Evolutionary conservation across 1,139 yeast genomes (phyloP).

Genomic region (Nakaseomyces kungkrabaensis): DNA sequence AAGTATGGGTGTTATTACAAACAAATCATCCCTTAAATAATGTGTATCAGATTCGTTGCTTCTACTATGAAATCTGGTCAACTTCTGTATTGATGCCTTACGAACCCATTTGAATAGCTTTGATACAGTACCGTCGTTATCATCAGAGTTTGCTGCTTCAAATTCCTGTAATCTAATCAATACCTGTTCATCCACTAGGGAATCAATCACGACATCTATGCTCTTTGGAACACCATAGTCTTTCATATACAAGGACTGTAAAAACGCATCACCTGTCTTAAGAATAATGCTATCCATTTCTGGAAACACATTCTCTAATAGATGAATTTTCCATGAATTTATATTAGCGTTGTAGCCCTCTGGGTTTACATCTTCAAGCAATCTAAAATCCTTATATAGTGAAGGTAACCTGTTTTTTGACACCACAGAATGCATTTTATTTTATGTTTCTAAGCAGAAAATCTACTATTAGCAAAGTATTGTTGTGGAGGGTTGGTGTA

Average conservation of each 20-base stretch:
- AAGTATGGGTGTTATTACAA: conserved; percentile 12
- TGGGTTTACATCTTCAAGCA: conserved; percentile 43
- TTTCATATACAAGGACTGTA: conserved; percentile 23
- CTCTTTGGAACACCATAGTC: conserved; percentile 31
- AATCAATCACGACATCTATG: conserved; percentile 31
- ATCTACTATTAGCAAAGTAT: too few relatives aligned
- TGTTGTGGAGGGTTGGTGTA: too few relatives aligned
- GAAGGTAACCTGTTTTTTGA: conserved; percentile 45
- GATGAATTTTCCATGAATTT: conserved; percentile 42
- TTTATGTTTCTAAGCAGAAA: neutral
- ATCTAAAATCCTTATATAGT: conserved; percentile 50
- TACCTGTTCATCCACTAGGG: conserved; percentile 23
- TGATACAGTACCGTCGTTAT: neutral
- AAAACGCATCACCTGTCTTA: conserved; percentile 22
- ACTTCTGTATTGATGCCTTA: neutral
- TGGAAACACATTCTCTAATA: conserved; percentile 19
- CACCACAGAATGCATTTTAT: conserved; percentile 6
- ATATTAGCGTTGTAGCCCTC: conserved; percentile 66
- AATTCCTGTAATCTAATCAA: conserved; percentile 26
- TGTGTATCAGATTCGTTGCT: neutral
- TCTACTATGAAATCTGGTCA: neutral
- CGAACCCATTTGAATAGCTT: neutral
- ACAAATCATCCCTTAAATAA: conserved; percentile 17
- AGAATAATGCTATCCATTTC: conserved; percentile 17
- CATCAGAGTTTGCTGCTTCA: conserved; percentile 4